Base-by-base conservation (phyloP, 2,329 filamentous ascomycete species). In the Talaromyces funiculosus region DNA sequence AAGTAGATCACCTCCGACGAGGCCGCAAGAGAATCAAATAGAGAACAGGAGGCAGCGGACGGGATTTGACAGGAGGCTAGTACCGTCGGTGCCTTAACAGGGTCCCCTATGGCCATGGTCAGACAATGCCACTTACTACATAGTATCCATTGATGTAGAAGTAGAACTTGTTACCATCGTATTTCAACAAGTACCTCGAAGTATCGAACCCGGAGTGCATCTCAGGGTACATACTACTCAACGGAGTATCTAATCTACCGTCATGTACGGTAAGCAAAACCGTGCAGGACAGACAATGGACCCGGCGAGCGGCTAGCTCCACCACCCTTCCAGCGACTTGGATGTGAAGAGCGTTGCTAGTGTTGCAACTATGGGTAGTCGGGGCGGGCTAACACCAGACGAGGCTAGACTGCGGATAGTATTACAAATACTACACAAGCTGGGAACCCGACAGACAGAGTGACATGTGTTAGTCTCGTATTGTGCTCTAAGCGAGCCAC, bases 201-300 rank as follows among this genome's bases (percentile, higher is more conserved):
- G n/a, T n/a, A n/a, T n/a, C n/a, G n/a, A n/a, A n/a, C n/a, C n/a
- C 45, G 45, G 45, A 51, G n/a, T 51, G 45, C 45, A 51, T 49
- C 18, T 20, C 22, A 45, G 4, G 5, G 20, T 29, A 29, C 6
- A 26, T 14, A 43, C 3, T 9, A 10, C 6, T n/a, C n/a, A n/a
- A 51, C 29, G 47, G 47, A 51, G 29, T 51, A 51, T 51, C 47
- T 51, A 51, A 51, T 22, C 29, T 22, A 51, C 35, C 47, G 47
- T 16, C 47, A 51, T 6, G 42, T 35, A 51, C 29, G 47, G 47
- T 51, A 33, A 16, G 14, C 4, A 18, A 18, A 31, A 14, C 47
- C 14, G 35, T 51, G 35, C 47, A n/a, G 47, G n/a, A 26, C 47
- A 33, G 45, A 51, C 45, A 31, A 51, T n/a, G 45, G 26, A 35